Percentiles rank a stretch among this genome's conserved stretches.
These are phyloP conservation scores for barrel medic (Medicago truncatula) DNA, from an alignment of 306 rosid genomes.

Conservation along the genomic window DNA sequence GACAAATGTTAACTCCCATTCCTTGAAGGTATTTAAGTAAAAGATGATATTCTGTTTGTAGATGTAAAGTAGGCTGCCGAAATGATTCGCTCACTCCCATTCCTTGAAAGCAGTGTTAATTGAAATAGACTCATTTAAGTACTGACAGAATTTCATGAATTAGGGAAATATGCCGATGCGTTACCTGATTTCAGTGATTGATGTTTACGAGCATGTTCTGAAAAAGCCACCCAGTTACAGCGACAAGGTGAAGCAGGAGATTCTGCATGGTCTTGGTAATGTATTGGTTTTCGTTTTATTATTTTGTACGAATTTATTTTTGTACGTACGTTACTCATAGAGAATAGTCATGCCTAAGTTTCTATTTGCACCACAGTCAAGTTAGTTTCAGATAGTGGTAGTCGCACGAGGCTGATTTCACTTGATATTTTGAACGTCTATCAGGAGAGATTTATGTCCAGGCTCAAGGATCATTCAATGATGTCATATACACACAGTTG, in stretches of 20 bases:
- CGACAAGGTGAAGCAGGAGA: conserved; percentile 93
- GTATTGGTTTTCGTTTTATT: conserved; percentile 38
- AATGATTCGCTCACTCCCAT: conserved; percentile 10
- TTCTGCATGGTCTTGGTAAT: conserved; percentile 94
- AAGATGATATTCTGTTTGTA: conserved; percentile 37
- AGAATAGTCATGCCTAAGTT: conserved; percentile 10
- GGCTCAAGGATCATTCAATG: conserved; percentile 80
- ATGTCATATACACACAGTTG: conserved; percentile 69
- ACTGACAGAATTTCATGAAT: conserved; percentile 49
- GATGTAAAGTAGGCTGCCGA: conserved; percentile 31
- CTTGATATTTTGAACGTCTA: conserved; percentile 38
- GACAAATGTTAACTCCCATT: conserved; percentile 84
- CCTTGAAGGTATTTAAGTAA: conserved; percentile 69
- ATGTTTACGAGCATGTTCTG: conserved; percentile 79
- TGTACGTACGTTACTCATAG: conserved; percentile 1
- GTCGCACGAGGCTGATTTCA: conserved; percentile 33
- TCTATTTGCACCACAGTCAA: conserved; percentile 30
- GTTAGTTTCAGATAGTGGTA: conserved; percentile 36
- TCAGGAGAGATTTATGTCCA: conserved; percentile 92
- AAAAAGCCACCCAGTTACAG: conserved; percentile 67
- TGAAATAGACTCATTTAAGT: conserved; percentile 39
- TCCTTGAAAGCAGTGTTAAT: conserved; percentile 27
- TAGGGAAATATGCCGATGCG: conserved; percentile 91
- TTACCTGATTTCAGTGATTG: conserved; percentile 81
- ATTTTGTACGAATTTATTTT: conserved; percentile 1